These are phyloP conservation scores for Colletotrichum sp. DNA, from an alignment of 2,329 filamentous ascomycete species.

Conservation along the genomic window DNA sequence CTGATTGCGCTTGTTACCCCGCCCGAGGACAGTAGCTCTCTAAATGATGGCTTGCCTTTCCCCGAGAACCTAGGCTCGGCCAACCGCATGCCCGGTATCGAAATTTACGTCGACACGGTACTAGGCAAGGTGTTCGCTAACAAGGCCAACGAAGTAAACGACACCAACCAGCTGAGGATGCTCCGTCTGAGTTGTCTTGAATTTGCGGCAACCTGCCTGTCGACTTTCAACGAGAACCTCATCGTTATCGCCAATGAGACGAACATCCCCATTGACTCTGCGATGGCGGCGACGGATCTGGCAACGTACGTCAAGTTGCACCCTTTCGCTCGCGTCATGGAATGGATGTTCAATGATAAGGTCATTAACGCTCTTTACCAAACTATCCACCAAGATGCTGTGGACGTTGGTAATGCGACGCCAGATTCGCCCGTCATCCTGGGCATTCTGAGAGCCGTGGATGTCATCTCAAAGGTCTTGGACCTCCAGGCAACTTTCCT, in stretches of 20 bases:
- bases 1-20: slow-evolving; percentile 76
- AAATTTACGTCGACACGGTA: slow-evolving; percentile 91
- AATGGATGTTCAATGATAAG: slow-evolving; percentile 96
- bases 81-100: slow-evolving; percentile 81
- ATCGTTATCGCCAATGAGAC: slow-evolving; percentile 85
- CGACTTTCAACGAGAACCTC: slow-evolving; percentile 92
- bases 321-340: slow-evolving; percentile 93
- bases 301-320: slow-evolving; percentile 85
- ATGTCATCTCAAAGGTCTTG: slow-evolving; percentile 83
- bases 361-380: slow-evolving; percentile 82
- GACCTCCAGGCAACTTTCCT: slow-evolving; percentile 91
- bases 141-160: slow-evolving; percentile 68
- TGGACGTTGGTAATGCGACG: slow-evolving; percentile 73
- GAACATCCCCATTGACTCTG: slow-evolving; percentile 74
- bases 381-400: slow-evolving; percentile 77
- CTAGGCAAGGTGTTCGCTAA: slow-evolving; percentile 78
- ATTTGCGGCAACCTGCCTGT: slow-evolving; percentile 80
- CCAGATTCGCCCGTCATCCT: slow-evolving; percentile 83
- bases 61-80: slow-evolving; percentile 82
- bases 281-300: slow-evolving; percentile 77
- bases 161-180: slow-evolving; percentile 72
- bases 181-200: slow-evolving; percentile 82
- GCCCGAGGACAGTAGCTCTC: slow-evolving; percentile 60
- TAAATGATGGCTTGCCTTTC: slow-evolving; percentile 83
- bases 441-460: slow-evolving; percentile 78